These are phyloP conservation scores for Sanghuangporus sanghuang DNA, from an alignment of 1,284 basidiomycete species.

Conservation along the genomic window DNA sequence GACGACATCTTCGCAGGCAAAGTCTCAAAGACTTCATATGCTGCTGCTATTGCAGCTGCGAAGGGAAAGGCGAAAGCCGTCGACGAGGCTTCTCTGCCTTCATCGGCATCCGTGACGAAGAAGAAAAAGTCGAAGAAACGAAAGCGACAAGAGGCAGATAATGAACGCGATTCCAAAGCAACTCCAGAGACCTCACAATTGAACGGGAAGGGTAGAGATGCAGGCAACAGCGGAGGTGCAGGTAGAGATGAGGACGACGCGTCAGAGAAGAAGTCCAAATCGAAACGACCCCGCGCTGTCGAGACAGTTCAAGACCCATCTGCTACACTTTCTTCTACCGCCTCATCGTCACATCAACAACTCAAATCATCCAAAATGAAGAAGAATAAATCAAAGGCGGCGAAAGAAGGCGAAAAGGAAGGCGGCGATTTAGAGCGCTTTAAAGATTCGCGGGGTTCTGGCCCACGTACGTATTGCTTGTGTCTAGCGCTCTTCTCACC, in stretches of 20 bases:
- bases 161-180: not conserved
- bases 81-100: not conserved
- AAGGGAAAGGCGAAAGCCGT: conserved; percentile 1
- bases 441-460: conserved; percentile 14
- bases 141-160: not conserved
- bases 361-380: not conserved
- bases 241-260: not conserved
- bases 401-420: not conserved
- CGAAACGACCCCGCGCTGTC: conserved; percentile 7
- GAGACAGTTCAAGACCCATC: conserved; percentile 16
- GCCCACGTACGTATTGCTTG: conserved; percentile 12
- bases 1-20: conserved; percentile 17
- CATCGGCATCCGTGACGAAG: not conserved
- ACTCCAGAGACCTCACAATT: not conserved
- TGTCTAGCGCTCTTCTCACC: not conserved
- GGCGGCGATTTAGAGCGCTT: conserved; percentile 3
- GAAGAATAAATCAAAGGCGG: not conserved
- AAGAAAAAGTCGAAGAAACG: conserved; percentile 16
- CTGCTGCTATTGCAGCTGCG: not conserved
- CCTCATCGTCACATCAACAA: not conserved
- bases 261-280: conserved; percentile 2
- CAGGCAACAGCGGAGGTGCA: not conserved
- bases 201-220: not conserved
- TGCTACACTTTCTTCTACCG: not conserved
- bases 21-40: not conserved